Base-by-base conservation (phyloP, 2,329 filamentous ascomycete genomes). In the Plenodomus biglobosus region DNA sequence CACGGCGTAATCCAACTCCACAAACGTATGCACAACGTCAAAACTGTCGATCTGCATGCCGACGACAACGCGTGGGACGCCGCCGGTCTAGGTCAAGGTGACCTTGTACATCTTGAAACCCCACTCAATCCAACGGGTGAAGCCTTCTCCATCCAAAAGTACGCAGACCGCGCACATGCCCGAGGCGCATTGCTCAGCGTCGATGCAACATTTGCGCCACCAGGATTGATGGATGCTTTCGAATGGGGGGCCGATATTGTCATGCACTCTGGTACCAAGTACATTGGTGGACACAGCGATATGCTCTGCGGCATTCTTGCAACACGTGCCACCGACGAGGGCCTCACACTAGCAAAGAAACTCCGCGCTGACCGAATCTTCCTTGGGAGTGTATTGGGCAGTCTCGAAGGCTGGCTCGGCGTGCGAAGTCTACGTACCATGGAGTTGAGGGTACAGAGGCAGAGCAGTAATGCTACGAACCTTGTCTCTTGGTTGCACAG, bases 261-360 rank as follows among this genome's bases (percentile, higher is more conserved):
- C 27, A 88, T 97, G 89, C 94, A 99, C 74, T 87, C 83, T 42
- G 94, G 91, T 3, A 96, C 92, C 16, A 99, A 97, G 78, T 99
- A 97, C 73, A 84, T 99, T 58, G 94, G 94, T 17, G 94, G 94
- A 0, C 94, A 99, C 75, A 92, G 87, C 57, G 94, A 99, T 73
- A 80, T 97, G 80, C 82, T 97, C 5, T 95, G 89, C 66, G 94
- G 94, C 18, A 86, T 95, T 16, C 75, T 99, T 21, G 83, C 84
- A 0, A 81, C 91, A 5, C 76, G 80, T 19, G 75, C 75, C 39
- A 52, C 61, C 3, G 46, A 55, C 2, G 59, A 61, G 11, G 61
- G 66, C 1, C 47, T 49, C 2, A 56, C 64, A 42, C 49, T 47
- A 38, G 65, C 64, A 61, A 78, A 42, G 77, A 76, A 73, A 18